Conservation (phyloP, 179 eudicot genomes). For the Drosera spatulata region DNA sequence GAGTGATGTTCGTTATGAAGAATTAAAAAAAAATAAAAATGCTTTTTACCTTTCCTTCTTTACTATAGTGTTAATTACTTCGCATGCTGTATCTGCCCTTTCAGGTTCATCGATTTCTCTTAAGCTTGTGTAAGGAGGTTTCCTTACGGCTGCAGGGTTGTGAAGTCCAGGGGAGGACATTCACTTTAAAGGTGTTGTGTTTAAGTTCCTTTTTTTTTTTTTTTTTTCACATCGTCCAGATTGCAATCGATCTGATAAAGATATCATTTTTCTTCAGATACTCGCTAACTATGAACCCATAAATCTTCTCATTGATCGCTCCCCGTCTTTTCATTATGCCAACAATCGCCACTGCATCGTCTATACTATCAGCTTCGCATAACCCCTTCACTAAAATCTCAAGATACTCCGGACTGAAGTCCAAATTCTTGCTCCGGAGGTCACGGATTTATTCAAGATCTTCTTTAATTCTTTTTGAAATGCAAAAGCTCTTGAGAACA, state of each 20-base stretch:
- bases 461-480: slow-evolving; percentile 47
- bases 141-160: slow-evolving; percentile 82
- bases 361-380: slow-evolving; percentile 41
- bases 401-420: slow-evolving; percentile 28
- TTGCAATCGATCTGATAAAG: no score
- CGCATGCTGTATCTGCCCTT: slow-evolving; percentile 6
- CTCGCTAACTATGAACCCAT: slow-evolving; percentile 40
- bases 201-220: neutral
- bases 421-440: slow-evolving; percentile 37
- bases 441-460: slow-evolving; percentile 59
- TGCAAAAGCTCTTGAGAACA: slow-evolving; percentile 53
- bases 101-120: slow-evolving; percentile 61
- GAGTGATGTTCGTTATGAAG: slow-evolving; percentile 60
- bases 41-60: no score
- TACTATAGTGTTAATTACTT: no score
- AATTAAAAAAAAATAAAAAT: no score
- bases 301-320: slow-evolving; percentile 26
- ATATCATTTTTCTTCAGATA: slow-evolving; percentile 48
- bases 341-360: slow-evolving; percentile 68
- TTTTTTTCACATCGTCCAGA: no score
- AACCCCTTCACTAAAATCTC: slow-evolving; percentile 62
- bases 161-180: slow-evolving; percentile 69
- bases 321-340: slow-evolving; percentile 55
- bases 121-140: slow-evolving; percentile 83
- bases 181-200: slow-evolving; percentile 60